phyloP scores from a whole-genome alignment of 2,329 filamentous ascomycete genomes.

The Colletotrichum siamense region DNA sequence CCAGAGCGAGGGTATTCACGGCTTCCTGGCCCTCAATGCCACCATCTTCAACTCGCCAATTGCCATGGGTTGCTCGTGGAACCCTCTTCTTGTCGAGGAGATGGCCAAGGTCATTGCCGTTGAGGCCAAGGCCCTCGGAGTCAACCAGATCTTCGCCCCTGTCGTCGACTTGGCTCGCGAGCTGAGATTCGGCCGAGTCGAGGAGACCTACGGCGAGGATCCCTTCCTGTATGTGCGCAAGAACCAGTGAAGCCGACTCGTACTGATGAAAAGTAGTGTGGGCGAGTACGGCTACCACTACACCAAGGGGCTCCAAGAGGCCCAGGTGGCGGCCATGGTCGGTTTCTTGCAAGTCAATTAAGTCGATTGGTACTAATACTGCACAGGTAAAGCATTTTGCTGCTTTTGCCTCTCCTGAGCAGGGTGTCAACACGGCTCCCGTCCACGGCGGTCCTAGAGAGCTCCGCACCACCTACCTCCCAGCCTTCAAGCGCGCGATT shows the following conservation, averaged over 20 bases:
- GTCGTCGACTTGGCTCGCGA: slow-evolving; percentile 75
- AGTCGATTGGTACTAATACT: too few relatives aligned
- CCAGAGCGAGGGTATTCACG: slow-evolving; percentile 78
- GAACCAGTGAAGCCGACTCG: too few relatives aligned
- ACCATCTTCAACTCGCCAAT: slow-evolving; percentile 84
- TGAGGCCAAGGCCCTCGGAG: slow-evolving; percentile 70
- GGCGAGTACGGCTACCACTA: slow-evolving; percentile 71
- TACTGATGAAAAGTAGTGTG: slow-evolving; percentile 35
- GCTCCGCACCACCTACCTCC: slow-evolving; percentile 61
- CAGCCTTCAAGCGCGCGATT: slow-evolving; percentile 72
- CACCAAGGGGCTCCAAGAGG: slow-evolving; percentile 65
- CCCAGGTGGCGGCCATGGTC: too few relatives aligned
- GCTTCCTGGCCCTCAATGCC: slow-evolving; percentile 73
- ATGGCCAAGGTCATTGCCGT: slow-evolving; percentile 71
- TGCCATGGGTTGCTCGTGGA: slow-evolving; percentile 74
- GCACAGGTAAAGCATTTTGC: slow-evolving; percentile 71
- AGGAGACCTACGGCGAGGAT: slow-evolving; percentile 77
- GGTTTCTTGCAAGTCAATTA: too few relatives aligned
- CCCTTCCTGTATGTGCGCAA: slow-evolving; percentile 54
- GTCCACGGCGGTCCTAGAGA: slow-evolving; percentile 59
- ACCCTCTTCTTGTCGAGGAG: slow-evolving; percentile 65
- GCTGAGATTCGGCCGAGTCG: slow-evolving; percentile 73
- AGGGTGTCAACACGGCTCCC: slow-evolving; percentile 72
- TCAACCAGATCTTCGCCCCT: slow-evolving; percentile 77
- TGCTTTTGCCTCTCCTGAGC: slow-evolving; percentile 71